Evolutionary conservation across 2,329 filamentous ascomycete species (phyloP).

Genomic region (Alternaria ventricosa): DNA sequence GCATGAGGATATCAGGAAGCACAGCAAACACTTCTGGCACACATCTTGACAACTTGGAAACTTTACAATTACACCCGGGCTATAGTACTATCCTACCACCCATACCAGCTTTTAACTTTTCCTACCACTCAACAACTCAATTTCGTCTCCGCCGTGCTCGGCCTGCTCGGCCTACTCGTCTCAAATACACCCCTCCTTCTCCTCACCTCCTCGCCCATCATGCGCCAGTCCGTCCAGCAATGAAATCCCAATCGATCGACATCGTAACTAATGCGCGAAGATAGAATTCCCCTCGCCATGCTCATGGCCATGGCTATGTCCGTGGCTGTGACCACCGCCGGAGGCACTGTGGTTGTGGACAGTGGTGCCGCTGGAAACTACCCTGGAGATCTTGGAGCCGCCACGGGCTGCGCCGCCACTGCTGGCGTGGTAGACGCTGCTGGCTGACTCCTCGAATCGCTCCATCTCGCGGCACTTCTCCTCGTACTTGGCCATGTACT

Average conservation of each 20-base stretch:
- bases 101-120: not conserved
- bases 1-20: no score
- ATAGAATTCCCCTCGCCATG: slow-evolving; percentile 13
- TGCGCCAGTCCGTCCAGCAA: not conserved
- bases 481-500: slow-evolving; percentile 29
- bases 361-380: slow-evolving; percentile 23
- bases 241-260: not conserved
- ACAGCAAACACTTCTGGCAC: no score
- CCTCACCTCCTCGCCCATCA: not conserved
- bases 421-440: slow-evolving; percentile 20
- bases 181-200: not conserved
- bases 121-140: not conserved
- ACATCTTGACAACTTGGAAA: not conserved
- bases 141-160: not conserved
- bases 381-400: slow-evolving; percentile 11
- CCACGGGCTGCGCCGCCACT: slow-evolving; percentile 3
- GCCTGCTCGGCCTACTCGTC: not conserved
- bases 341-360: slow-evolving; percentile 20
- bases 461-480: slow-evolving; percentile 36
- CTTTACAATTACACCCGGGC: not conserved
- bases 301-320: not conserved
- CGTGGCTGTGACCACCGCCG: not conserved
- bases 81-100: not conserved
- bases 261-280: not conserved
- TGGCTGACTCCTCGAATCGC: slow-evolving; percentile 25